Base-by-base conservation (phyloP, 768 basidiomycete genomes). In the Auricularia auricula-judae region DNA sequence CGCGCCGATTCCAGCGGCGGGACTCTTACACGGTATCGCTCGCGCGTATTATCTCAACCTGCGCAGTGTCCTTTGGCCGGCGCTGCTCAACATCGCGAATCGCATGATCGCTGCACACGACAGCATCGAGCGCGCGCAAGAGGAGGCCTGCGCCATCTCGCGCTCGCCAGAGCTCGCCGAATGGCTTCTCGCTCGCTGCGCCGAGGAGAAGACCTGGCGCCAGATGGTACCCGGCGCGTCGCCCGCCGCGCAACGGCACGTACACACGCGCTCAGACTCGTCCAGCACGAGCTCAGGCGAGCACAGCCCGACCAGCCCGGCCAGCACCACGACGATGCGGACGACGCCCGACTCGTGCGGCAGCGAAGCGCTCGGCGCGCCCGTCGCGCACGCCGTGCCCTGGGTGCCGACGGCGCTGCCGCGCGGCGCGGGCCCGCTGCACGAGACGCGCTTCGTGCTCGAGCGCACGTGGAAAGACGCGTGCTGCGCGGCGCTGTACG, bases 61-160 rank as follows among this genome's bases (percentile, higher is more conserved):
- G 68, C 80, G 82, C 12, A 75, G 77, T 43, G 81, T 91, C 12
- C 74, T 91, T 3, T 72, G 83, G 0, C 86, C 87, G 0, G 82
- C 85, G 23, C 83, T 91, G 83, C 77, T 75, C 65, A 90, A 90
- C 70, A 73, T 91, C 58, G 86, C 90, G 3, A 74, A 86, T 65
- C 80, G 83, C 65, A 69, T 87, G 21, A 81, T 88, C 12, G 83
- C 87, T 69, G 87, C 88, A 69, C 86, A 82, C 56, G 56, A 23
- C 21, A 18, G 29, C 34, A 34, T 59, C 56, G 29, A 29, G 14
- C 56, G 7, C 29, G 56, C 56, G 8, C 56, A 59, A 23, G 56
- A 59, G 56, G 56, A 59, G 56, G 29, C 56, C 11, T 33, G 56
- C 56, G 29, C n/a, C 29, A 29, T 59, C 23, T 7, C 12, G 23